Evolutionary conservation across 192 early-diverging fungal species (phyloP).

Genomic region (Lunasporangiospora selenospora): DNA sequence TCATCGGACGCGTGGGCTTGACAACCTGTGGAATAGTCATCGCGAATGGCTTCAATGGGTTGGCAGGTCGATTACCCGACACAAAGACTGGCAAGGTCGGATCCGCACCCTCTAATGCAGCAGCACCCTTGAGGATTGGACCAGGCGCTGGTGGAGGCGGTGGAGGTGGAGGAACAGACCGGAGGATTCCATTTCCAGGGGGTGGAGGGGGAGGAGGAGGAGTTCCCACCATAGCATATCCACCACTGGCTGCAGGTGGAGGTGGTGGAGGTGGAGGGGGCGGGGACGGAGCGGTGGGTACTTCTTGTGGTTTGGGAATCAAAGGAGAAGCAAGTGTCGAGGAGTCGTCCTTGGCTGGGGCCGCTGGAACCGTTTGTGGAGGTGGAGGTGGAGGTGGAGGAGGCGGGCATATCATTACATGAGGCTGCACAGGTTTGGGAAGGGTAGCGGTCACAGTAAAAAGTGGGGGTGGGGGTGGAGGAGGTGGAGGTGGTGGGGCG

Average conservation of each 20-base stretch:
- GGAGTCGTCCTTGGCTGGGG: conserved; percentile 23
- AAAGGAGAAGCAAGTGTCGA: conserved; percentile 32
- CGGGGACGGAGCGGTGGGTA: background rate
- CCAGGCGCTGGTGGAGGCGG: conserved; percentile 13
- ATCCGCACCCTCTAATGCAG: conserved; percentile 26
- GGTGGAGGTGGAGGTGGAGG: conserved; percentile 24
- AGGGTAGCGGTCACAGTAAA: too few species aligned
- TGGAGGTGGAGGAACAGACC: conserved; percentile 1
- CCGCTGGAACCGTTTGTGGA: conserved; percentile 3
- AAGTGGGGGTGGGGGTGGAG: conserved; percentile 13
- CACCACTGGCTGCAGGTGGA: too few species aligned
- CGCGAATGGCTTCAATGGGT: conserved; percentile 16
- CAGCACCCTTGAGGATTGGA: conserved; percentile 14
- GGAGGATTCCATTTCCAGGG: background rate
- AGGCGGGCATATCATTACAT: conserved; percentile 8
- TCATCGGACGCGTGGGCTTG: conserved; percentile 47
- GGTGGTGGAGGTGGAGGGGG: conserved; percentile 4
- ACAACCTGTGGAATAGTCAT: conserved; percentile 38
- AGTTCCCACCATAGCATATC: too few species aligned
- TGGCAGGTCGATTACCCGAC: conserved; percentile 22
- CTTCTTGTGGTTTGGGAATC: conserved; percentile 4
- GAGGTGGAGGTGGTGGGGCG: conserved; percentile 21
- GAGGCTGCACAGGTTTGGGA: background rate
- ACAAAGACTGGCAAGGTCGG: conserved; percentile 36
- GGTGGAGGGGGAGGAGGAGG: conserved; percentile 18